Conservation (phyloP, 2,329 filamentous ascomycete genomes). For the Clonostachys rhizophaga region DNA sequence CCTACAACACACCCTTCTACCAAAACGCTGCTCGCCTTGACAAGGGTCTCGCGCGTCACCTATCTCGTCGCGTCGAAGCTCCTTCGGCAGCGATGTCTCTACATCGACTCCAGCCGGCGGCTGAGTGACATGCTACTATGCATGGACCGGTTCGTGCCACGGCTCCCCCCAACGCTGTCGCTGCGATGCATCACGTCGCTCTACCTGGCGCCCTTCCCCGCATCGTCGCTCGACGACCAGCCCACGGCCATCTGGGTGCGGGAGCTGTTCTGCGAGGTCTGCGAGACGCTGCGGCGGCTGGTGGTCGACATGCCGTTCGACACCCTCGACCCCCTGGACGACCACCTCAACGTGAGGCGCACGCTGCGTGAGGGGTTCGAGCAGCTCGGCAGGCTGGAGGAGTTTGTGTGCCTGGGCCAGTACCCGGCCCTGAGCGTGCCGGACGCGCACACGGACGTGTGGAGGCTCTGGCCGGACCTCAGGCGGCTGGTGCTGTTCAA, state of each 20-base stretch:
- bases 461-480: conserved; percentile 36
- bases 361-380: conserved; percentile 39
- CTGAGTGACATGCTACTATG: conserved; percentile 24
- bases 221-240: conserved; percentile 25
- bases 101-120: conserved; percentile 30
- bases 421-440: conserved; percentile 33
- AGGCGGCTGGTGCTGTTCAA: conserved; percentile 36
- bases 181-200: conserved; percentile 30
- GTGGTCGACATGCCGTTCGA: conserved; percentile 43
- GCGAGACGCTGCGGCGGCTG: conserved; percentile 32
- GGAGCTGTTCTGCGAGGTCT: conserved; percentile 34
- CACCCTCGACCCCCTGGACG: conserved; percentile 32
- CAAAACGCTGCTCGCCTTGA: conserved; percentile 36
- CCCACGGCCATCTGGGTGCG: conserved; percentile 31
- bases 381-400: conserved; percentile 34
- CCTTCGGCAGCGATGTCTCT: conserved; percentile 38
- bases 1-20: conserved; percentile 30
- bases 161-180: conserved; percentile 16
- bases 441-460: conserved; percentile 27
- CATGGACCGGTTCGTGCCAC: conserved; percentile 21
- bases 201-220: conserved; percentile 31
- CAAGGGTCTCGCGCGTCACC: conserved; percentile 34
- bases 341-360: conserved; percentile 29
- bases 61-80: conserved; percentile 30
- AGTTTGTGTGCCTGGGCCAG: conserved; percentile 41